Conservation (phyloP, 805 yeast genomes). For the Cyberlindnera maritima region DNA sequence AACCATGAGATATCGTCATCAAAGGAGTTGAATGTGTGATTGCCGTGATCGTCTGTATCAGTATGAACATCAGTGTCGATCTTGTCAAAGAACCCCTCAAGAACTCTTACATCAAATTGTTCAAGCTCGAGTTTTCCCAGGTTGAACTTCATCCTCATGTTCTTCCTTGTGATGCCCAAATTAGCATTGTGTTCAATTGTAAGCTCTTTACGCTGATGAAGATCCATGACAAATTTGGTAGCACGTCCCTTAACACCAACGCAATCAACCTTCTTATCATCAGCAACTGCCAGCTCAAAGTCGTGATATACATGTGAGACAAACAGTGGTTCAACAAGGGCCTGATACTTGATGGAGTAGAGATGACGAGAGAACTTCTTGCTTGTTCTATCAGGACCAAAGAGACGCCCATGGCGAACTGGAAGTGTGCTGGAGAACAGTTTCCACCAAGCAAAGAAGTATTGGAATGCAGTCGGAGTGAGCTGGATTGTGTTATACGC, state of each 20-base stretch:
- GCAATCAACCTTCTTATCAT: slow-evolving; percentile 38
- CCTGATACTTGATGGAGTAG: slow-evolving; percentile 74
- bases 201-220: slow-evolving; percentile 60
- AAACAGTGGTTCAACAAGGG: slow-evolving; percentile 69
- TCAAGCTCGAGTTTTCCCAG: slow-evolving; percentile 59
- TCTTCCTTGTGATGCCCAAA: slow-evolving; percentile 43
- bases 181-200: slow-evolving; percentile 43
- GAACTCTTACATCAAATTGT: slow-evolving; percentile 57
- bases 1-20: slow-evolving; percentile 61
- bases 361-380: slow-evolving; percentile 76
- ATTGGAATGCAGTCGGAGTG: slow-evolving; percentile 63
- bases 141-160: slow-evolving; percentile 56
- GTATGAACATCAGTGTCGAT: slow-evolving; percentile 11
- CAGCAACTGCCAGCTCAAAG: slow-evolving; percentile 36
- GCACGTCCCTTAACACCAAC: slow-evolving; percentile 72
- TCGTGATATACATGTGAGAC: slow-evolving; percentile 70
- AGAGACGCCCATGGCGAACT: slow-evolving; percentile 69
- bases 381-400: slow-evolving; percentile 50
- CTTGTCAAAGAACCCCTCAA: slow-evolving; percentile 45
- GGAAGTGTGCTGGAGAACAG: slow-evolving; percentile 83
- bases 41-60: slow-evolving; percentile 7
- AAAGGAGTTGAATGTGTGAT: slow-evolving; percentile 34
- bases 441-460: slow-evolving; percentile 83
- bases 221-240: slow-evolving; percentile 54
- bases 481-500: slow-evolving; percentile 75